These are phyloP conservation scores for Cercospora canescens DNA, from an alignment of 2,329 filamentous ascomycete species.

Conservation along the genomic window DNA sequence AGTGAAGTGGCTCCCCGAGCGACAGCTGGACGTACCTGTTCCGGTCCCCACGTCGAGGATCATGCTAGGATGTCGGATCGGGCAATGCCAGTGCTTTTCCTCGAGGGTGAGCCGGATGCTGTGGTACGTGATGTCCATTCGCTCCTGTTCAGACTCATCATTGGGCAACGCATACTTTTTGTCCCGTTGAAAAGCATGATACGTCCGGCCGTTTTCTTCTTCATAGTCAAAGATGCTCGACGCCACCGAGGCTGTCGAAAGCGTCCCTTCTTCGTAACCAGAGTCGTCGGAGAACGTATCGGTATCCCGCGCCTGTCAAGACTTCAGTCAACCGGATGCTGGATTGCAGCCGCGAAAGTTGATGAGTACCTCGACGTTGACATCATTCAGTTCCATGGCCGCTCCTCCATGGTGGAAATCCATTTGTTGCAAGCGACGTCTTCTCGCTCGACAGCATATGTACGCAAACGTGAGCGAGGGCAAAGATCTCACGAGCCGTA, in stretches of 20 bases:
- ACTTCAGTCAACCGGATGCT: background rate
- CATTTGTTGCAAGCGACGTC: background rate
- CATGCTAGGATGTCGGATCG: constrained; percentile 35
- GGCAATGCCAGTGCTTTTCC: constrained; percentile 24
- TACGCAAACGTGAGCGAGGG: background rate
- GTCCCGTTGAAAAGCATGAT: constrained; percentile 32
- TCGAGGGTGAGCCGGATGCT: constrained; percentile 27
- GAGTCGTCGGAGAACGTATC: constrained; percentile 21
- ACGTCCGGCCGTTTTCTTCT: constrained; percentile 25
- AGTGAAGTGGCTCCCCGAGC: background rate
- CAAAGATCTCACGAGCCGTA: background rate
- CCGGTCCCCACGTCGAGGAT: constrained; percentile 54
- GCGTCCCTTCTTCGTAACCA: constrained; percentile 27
- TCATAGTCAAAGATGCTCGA: constrained; percentile 37
- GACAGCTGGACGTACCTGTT: constrained; percentile 29
- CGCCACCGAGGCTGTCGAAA: constrained; percentile 27
- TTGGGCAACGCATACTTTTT: constrained; percentile 31
- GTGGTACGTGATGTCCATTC: constrained; percentile 32
- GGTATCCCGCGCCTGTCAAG: constrained; percentile 15
- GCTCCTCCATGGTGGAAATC: constrained; percentile 6
- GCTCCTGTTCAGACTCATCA: constrained; percentile 32
- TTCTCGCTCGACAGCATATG: background rate
- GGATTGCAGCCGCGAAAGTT: background rate
- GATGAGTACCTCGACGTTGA: constrained; percentile 15
- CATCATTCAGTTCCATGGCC: constrained; percentile 16